Evolutionary conservation across 345 rosid genomes (phyloP).

Genomic region (Hibiscus syriacus): DNA sequence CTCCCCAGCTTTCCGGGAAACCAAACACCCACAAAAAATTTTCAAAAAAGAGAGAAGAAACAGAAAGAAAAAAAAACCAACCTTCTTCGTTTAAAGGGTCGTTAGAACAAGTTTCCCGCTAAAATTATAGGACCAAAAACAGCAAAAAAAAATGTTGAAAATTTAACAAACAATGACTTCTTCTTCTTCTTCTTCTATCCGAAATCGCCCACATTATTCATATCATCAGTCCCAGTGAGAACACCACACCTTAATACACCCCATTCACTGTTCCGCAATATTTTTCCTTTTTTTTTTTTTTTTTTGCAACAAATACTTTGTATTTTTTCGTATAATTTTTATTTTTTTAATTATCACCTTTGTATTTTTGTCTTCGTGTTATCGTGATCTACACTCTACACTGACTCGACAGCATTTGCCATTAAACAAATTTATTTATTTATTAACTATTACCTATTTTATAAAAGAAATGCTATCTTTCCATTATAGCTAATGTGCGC

Average conservation of each 20-base stretch:
- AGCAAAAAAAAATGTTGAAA: background rate
- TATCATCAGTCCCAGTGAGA: conserved; percentile 28
- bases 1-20: conserved; percentile 13
- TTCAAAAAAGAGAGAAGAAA: background rate
- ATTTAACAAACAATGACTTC: background rate
- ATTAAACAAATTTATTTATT: too few species aligned
- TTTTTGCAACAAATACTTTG: background rate
- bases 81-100: conserved; percentile 20
- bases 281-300: background rate
- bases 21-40: conserved; percentile 8
- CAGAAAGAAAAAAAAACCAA: background rate
- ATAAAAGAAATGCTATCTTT: too few species aligned
- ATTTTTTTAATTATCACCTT: background rate
- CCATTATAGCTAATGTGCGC: too few species aligned
- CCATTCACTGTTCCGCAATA: conserved; percentile 16
- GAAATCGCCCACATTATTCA: conserved; percentile 20
- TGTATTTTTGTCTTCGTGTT: conserved; percentile 10
- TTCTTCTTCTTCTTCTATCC: conserved; percentile 4
- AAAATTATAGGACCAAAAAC: conserved; percentile 15
- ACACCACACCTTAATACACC: conserved; percentile 39
- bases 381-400: conserved; percentile 19
- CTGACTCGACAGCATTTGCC: conserved; percentile 23
- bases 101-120: conserved; percentile 39
- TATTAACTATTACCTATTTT: too few species aligned
- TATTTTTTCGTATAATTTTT: background rate